phyloP scores from a whole-genome alignment of 768 basidiomycete species.

The Stropharia rugosoannulata region DNA sequence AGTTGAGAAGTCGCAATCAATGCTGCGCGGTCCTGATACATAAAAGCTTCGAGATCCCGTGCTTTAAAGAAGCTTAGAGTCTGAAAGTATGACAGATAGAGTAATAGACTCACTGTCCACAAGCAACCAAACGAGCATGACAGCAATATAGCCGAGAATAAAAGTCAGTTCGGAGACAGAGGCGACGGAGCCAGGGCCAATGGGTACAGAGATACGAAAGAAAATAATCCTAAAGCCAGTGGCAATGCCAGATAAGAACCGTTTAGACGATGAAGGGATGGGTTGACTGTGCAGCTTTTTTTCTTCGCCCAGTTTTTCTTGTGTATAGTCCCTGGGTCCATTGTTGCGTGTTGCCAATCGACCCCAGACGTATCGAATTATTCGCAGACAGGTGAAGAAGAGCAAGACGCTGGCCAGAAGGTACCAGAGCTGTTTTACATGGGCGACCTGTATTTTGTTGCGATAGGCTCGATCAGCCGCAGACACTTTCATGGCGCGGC shows the following conservation, averaged over 20 bases:
- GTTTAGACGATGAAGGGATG: constrained; percentile 13
- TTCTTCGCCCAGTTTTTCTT: constrained; percentile 23
- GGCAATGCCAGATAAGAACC: constrained; percentile 34
- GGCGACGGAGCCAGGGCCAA: constrained; percentile 35
- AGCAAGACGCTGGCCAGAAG: constrained; percentile 36
- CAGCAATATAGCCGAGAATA: constrained; percentile 42
- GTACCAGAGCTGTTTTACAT: constrained; percentile 40
- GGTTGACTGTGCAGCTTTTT: constrained; percentile 1
- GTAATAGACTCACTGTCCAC: constrained; percentile 38
- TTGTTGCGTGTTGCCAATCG: neutral
- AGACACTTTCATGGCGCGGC: constrained; percentile 11
- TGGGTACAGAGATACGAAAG: constrained; percentile 47
- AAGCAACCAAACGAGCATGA: constrained; percentile 43
- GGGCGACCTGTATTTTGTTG: constrained; percentile 31
- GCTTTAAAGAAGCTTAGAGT: constrained; percentile 24
- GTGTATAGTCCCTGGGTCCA: neutral
- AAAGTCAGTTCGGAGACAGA: constrained; percentile 46
- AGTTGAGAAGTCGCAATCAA: constrained; percentile 46
- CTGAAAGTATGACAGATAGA: neutral
- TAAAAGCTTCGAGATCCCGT: constrained; percentile 28
- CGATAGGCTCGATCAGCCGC: constrained; percentile 33
- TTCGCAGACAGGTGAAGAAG: constrained; percentile 34
- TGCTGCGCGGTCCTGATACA: constrained; percentile 37
- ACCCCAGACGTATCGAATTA: constrained; percentile 17
- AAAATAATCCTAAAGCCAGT: constrained; percentile 47